A percentile compares a stretch with the other conserved stretches of the same genome.
These are phyloP conservation scores for Aspergillus egyptiacus DNA, from an alignment of 495 filamentous ascomycete genomes.

Conservation along the genomic window DNA sequence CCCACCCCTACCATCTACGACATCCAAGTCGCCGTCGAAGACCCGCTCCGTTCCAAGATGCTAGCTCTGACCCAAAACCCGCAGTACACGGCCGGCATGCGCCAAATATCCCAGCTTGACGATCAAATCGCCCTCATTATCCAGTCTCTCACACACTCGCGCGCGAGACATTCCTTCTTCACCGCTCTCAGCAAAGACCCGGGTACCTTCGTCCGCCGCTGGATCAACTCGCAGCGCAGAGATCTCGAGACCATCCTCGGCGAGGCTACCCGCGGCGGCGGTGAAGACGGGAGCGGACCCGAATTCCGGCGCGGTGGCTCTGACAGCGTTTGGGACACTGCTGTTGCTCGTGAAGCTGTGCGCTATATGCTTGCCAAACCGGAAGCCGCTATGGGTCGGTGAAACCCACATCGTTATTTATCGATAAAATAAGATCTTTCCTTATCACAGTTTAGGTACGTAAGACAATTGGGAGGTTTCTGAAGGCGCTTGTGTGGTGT, in stretches of 20 bases:
- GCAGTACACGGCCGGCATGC: constrained; percentile 53
- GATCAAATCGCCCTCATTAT: constrained; percentile 76
- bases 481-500: constrained; percentile 36
- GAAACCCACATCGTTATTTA: background rate
- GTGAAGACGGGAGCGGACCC: constrained; percentile 52
- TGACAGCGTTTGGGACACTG: constrained; percentile 49
- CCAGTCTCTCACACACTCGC: constrained; percentile 68
- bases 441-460: constrained; percentile 5
- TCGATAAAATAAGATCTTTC: constrained; percentile 9
- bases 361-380: constrained; percentile 46
- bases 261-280: constrained; percentile 64
- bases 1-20: constrained; percentile 76
- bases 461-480: background rate
- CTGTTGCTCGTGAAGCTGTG: constrained; percentile 42
- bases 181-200: constrained; percentile 71
- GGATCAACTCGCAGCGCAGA: constrained; percentile 81
- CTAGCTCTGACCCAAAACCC: constrained; percentile 49
- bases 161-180: constrained; percentile 83
- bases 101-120: constrained; percentile 65
- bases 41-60: constrained; percentile 68
- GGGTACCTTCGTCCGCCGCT: constrained; percentile 69
- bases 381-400: constrained; percentile 29
- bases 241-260: constrained; percentile 88
- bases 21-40: constrained; percentile 75
- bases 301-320: constrained; percentile 54